phyloP scores from a whole-genome alignment of 2,329 filamentous ascomycete genomes.

The Ophiobolus disseminans region DNA sequence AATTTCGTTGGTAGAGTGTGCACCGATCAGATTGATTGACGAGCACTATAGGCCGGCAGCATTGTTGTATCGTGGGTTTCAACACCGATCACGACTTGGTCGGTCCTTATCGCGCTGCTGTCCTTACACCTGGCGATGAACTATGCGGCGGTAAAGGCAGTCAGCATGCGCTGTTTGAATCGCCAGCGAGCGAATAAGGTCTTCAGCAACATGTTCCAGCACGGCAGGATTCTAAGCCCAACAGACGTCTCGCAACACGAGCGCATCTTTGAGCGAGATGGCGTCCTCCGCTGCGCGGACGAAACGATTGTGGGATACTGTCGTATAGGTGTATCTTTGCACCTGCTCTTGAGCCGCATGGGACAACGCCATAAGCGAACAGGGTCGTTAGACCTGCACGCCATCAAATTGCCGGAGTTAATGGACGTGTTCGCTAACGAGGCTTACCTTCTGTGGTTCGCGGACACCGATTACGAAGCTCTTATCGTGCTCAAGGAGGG shows the following conservation, averaged over 20 bases:
- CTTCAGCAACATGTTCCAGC: conserved; percentile 59
- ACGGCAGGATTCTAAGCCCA: conserved; percentile 64
- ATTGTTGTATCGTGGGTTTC: conserved; percentile 79
- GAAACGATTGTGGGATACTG: conserved; percentile 60
- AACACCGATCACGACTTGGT: conserved; percentile 75
- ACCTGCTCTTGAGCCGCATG: conserved; percentile 41
- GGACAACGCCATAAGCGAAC: conserved; percentile 30
- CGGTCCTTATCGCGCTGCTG: conserved; percentile 73
- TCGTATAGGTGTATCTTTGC: conserved; percentile 60
- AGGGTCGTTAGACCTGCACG: conserved; percentile 32
- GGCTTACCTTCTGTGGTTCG: conserved; percentile 68
- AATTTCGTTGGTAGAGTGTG: conserved; percentile 3
- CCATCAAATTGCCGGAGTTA: conserved; percentile 56
- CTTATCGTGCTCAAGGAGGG: conserved; percentile 70
- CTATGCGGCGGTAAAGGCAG: conserved; percentile 81
- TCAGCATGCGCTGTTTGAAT: conserved; percentile 85
- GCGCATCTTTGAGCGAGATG: conserved; percentile 68
- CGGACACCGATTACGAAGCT: conserved; percentile 45
- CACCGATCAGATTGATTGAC: conserved; percentile 22
- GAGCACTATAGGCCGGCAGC: conserved; percentile 66
- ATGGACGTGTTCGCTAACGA: conserved; percentile 59
- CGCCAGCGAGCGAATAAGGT: conserved; percentile 84
- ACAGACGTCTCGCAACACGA: conserved; percentile 67
- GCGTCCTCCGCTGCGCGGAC: conserved; percentile 65
- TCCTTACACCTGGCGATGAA: conserved; percentile 82